phyloP scores from a whole-genome alignment of 352 stramenopile species.

The Phytophthora constricta region DNA sequence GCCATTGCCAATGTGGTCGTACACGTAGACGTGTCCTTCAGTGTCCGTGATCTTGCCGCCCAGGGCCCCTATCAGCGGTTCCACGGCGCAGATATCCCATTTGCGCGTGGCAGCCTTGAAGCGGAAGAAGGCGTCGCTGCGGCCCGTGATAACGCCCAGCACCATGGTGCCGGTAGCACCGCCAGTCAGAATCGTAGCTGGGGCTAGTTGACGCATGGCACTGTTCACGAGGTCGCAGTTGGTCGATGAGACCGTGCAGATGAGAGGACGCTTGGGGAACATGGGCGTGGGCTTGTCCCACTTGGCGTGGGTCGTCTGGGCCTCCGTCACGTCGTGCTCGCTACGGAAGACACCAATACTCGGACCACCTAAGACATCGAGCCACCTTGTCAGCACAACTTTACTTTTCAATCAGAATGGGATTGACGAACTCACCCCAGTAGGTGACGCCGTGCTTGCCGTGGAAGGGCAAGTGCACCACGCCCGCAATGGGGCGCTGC shows the following conservation, averaged over 20 bases:
- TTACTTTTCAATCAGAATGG: too few species aligned
- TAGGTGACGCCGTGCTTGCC: conserved; percentile 59
- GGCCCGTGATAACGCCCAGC: conserved; percentile 64
- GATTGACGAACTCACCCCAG: conserved; percentile 55
- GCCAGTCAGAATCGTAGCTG: conserved; percentile 48
- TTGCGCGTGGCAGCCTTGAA: conserved; percentile 76
- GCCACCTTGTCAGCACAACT: too few species aligned
- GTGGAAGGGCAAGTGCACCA: conserved; percentile 78
- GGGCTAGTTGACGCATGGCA: conserved; percentile 45
- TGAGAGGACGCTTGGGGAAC: conserved; percentile 49
- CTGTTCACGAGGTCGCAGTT: conserved; percentile 55
- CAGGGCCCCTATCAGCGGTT: conserved; percentile 65
- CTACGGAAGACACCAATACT: conserved; percentile 61
- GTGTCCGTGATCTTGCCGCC: conserved; percentile 67
- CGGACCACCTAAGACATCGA: conserved; percentile 58
- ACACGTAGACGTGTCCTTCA: conserved; percentile 63
- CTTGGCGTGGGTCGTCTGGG: conserved; percentile 35
- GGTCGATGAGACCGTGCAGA: conserved; percentile 67
- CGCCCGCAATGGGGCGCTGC: conserved; percentile 63
- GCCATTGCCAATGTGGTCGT: conserved; percentile 56
- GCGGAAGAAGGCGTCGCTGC: conserved; percentile 72
- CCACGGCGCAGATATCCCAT: conserved; percentile 82
- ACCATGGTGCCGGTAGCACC: conserved; percentile 80
- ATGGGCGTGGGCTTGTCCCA: conserved; percentile 26
- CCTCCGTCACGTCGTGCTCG: conserved; percentile 34